Percentiles rank a stretch among this genome's conserved stretches.
Evolutionary conservation across 1,284 basidiomycete genomes (phyloP).

Genomic region (Jaminaea rosea): DNA sequence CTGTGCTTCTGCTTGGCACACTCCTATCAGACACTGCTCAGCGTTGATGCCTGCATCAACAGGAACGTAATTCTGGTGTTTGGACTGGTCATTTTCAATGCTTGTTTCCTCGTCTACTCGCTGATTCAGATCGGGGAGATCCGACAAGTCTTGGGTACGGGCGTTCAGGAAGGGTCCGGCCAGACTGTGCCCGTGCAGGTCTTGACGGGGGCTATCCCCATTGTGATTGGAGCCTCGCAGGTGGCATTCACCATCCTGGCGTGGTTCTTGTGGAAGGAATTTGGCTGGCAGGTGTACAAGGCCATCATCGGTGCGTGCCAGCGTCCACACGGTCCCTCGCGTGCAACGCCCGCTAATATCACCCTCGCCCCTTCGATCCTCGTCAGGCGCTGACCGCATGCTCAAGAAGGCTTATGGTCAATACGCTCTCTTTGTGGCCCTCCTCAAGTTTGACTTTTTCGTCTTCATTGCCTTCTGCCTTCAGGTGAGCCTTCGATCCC

Average conservation of each 20-base stretch:
- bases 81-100: constrained; percentile 32
- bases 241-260: constrained; percentile 22
- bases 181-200: constrained; percentile 37
- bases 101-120: constrained; percentile 29
- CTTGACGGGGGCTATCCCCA: constrained; percentile 30
- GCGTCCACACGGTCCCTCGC: too few relatives aligned
- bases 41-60: constrained; percentile 31
- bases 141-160: constrained; percentile 28
- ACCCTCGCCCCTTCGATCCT: too few relatives aligned
- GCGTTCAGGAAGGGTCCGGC: constrained; percentile 25
- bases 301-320: constrained; percentile 27
- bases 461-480: constrained; percentile 36
- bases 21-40: constrained; percentile 30
- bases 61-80: constrained; percentile 34
- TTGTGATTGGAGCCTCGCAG: constrained; percentile 27
- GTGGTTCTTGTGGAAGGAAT: constrained; percentile 33
- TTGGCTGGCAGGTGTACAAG: constrained; percentile 40
- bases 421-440: constrained; percentile 33
- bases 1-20: constrained; percentile 36
- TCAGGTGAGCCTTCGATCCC: neutral
- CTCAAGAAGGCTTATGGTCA: constrained; percentile 26
- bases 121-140: constrained; percentile 37
- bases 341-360: too few relatives aligned
- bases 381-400: constrained; percentile 30
- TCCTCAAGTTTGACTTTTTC: constrained; percentile 40